These are phyloP conservation scores for Chlorella sp. DNA, from an alignment of 139 green algal genomes.

Conservation along the genomic window DNA sequence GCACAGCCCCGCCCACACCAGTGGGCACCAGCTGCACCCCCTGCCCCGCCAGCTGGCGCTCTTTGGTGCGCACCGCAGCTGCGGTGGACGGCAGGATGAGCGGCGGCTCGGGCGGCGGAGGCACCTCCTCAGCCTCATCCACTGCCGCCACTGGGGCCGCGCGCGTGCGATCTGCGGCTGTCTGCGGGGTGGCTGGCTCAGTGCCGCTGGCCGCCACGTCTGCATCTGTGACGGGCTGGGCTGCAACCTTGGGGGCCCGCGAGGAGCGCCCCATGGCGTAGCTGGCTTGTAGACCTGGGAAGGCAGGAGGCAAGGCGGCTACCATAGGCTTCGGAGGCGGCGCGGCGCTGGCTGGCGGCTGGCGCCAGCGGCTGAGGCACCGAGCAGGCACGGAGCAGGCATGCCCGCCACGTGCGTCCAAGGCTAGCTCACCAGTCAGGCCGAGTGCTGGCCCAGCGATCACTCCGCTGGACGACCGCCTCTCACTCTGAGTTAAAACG, in stretches of 20 bases:
- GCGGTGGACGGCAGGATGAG: slow-evolving; percentile 7
- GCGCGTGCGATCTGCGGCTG: background rate
- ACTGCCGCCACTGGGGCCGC: background rate
- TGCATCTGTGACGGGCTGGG: too few species aligned
- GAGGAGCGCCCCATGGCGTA: too few species aligned
- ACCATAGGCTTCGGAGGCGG: too few species aligned
- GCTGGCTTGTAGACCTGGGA: too few species aligned
- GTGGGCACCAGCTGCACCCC: background rate
- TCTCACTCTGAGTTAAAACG: too few species aligned
- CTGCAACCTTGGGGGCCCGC: too few species aligned
- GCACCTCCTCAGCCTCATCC: background rate
- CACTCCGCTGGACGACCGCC: background rate
- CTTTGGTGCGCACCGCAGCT: slow-evolving; percentile 2
- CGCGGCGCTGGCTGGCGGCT: too few species aligned
- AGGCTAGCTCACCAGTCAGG: background rate
- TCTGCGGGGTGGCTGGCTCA: background rate
- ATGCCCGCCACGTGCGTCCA: too few species aligned
- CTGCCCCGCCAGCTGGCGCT: background rate
- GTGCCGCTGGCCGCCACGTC: too few species aligned
- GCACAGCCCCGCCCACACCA: background rate
- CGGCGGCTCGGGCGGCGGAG: background rate
- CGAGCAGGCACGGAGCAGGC: too few species aligned
- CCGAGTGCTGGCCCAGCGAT: background rate
- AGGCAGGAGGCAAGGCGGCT: background rate
- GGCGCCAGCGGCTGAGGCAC: background rate